Evolutionary conservation across 2,329 filamentous ascomycete genomes (phyloP), one percentile per base, ranked within the genome.

Genomic region (Aspergillus vadensis): DNA sequence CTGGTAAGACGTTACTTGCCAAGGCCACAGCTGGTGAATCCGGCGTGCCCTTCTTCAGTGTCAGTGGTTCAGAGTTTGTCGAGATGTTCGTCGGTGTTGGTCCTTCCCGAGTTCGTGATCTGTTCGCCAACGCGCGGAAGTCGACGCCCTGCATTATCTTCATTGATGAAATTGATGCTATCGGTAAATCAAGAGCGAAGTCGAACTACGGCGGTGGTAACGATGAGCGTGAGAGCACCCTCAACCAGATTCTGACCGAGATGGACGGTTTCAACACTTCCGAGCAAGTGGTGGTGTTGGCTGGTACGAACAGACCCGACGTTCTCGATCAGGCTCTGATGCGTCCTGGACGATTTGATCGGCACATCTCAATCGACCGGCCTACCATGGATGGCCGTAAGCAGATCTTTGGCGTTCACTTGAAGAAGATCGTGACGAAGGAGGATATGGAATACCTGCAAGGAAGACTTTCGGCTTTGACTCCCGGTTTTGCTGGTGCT

Each of bases 41-140:
- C 25, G 90, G 91, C 47, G 95, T 99, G 32, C 95, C 95, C 0
- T 99, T 99, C 84, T 99, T 93, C 85, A 97, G 91, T 72, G 95
- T 99, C 70, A 97, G 92, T 76, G 95, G 95, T 74, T 99, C 95
- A 52, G 95, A 99, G 76, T 99, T 99, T 74, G 94, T 99, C 32
- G 95, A 99, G 80, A 99, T 99, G 94, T 99, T 99, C 74, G 95
- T 99, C 55, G 95, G 95, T 86, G 95, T 99, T 62, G 95, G 95
- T 77, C 91, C 95, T 19, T 98, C 94, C 30, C 87, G 95, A 78
- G 95, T 99, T 54, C 88, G 95, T 70, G 95, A 99, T 77, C 81
- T 99, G 55, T 99, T 99, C 72, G 88, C 92, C 59, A 97, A 91
- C 69, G 95, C 95, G 17, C 88, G 95, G 60, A 98, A 98, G 83